Evolutionary conservation across 2,329 filamentous ascomycete genomes (phyloP), one percentile per base, ranked within the genome.

Genomic region (Fusarium dlaminii): DNA sequence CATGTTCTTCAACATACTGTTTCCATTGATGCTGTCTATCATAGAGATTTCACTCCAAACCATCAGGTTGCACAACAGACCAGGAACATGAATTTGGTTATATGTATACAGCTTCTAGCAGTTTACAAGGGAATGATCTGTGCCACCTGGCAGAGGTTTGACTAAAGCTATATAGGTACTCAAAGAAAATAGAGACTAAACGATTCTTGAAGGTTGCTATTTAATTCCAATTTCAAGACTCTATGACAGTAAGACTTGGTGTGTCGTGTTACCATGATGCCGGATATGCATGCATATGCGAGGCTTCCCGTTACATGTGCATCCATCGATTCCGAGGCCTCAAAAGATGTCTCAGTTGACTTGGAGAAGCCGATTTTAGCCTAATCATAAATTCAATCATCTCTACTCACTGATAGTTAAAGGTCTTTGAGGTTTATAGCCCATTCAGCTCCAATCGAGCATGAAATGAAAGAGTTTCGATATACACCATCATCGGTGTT

Each of bases 261-360:
- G 51, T 69, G 66, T 48, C 43, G 66, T 70, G 66, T 43, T 56
- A 45, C 66, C 62, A 43, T 39, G 17, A 29, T 51, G 40, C 40
- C 51, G 45, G 51, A 49, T 57, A 52, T 62, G 69, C 61, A 56
- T 61, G 63, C 68, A 65, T 68, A 60, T 61, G 49, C 56, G 51
- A 51, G 66, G 42, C 32, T 58, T 58, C 39, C 30, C 13, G 55
- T 49, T 45, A 36, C 55, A 49, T 27, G 34, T 58, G 55, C 40
- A 58, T 27, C 39, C 37, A 54, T 54, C 18, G 55, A 36, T 34
- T 46, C 30, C 39, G 30, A 57, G 39, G 55, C 40, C 29, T 57
- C 55, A 48, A 18, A 36, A 48, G 40, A 34, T 58, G 40, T 49
- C 56, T 36, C 32, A 37, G 24, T 22, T 58, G 30, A 37, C 22